Evolutionary conservation across 495 filamentous ascomycete genomes (phyloP).

Genomic region (Daldinia concentrica): DNA sequence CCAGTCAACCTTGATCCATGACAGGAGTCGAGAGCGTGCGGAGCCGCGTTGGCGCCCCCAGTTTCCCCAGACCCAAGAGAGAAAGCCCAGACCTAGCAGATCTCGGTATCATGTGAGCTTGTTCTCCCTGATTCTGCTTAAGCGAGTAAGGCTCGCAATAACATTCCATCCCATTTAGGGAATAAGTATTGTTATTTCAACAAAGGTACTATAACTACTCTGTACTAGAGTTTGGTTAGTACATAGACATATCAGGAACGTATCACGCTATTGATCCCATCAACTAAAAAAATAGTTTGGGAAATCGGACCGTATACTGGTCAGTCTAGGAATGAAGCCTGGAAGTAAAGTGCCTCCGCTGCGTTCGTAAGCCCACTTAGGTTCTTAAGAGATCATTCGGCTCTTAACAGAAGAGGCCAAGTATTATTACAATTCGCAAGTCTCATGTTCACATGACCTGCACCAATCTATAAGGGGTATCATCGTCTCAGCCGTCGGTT

Average conservation of each 20-base stretch:
- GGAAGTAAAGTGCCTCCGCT: constrained; percentile 12
- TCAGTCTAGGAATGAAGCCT: constrained; percentile 24
- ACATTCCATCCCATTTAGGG: constrained; percentile 15
- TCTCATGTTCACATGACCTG: constrained; percentile 18
- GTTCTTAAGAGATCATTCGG: neutral
- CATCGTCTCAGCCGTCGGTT: neutral
- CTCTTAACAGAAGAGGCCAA: constrained; percentile 7
- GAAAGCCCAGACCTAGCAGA: constrained; percentile 18
- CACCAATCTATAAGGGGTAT: neutral
- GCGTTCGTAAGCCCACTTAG: constrained; percentile 2
- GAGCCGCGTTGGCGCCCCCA: constrained; percentile 30
- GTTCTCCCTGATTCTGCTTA: constrained; percentile 7
- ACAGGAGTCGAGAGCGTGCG: constrained; percentile 5
- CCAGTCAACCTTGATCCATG: constrained; percentile 10
- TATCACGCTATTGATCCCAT: neutral
- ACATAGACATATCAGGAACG: neutral
- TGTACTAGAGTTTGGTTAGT: neutral
- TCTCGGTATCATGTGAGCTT: constrained; percentile 36
- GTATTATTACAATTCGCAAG: constrained; percentile 17
- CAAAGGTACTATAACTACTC: neutral
- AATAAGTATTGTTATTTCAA: constrained; percentile 8
- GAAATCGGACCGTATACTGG: constrained; percentile 33
- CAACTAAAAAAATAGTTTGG: constrained; percentile 6
- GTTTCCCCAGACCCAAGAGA: constrained; percentile 18
- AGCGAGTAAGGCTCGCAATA: constrained; percentile 3